Evolutionary conservation across 352 stramenopile genomes (phyloP).

Genomic region (Globisporangium emineosum): DNA sequence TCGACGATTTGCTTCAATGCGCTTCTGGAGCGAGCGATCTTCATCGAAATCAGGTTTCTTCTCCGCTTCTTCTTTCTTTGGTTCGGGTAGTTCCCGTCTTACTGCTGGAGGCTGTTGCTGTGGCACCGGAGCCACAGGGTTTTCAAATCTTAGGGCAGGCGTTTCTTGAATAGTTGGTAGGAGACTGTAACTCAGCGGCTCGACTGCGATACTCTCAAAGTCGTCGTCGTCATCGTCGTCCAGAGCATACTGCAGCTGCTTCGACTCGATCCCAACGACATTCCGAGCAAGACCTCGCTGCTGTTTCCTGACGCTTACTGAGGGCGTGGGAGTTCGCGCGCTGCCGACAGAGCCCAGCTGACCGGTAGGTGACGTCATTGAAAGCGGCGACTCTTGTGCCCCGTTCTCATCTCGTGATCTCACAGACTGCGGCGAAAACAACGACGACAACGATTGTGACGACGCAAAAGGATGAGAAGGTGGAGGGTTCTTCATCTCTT

Average conservation of each 20-base stretch:
- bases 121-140: background rate
- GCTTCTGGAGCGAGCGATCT: slow-evolving; percentile 29
- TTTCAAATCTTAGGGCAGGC: background rate
- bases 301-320: background rate
- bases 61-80: background rate
- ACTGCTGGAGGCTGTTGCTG: background rate
- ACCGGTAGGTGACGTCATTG: slow-evolving; percentile 7
- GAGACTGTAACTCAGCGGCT: slow-evolving; percentile 16
- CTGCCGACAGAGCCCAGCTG: background rate
- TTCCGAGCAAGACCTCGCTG: background rate
- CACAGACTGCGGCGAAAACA: slow-evolving; percentile 15
- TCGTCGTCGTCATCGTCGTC: slow-evolving; percentile 14
- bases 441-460: slow-evolving; percentile 6
- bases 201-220: slow-evolving; percentile 8
- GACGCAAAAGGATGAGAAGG: background rate
- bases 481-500: slow-evolving; percentile 35
- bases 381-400: slow-evolving; percentile 16
- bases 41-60: slow-evolving; percentile 5
- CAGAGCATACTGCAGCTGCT: slow-evolving; percentile 4
- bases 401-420: slow-evolving; percentile 1
- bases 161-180: background rate
- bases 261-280: background rate
- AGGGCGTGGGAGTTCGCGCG: background rate
- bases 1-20: slow-evolving; percentile 68
- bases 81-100: background rate